Evolutionary conservation across 2,329 filamentous ascomycete species (phyloP), one percentile per base, ranked within the genome.

Genomic region (Colletotrichum ledebouriae): DNA sequence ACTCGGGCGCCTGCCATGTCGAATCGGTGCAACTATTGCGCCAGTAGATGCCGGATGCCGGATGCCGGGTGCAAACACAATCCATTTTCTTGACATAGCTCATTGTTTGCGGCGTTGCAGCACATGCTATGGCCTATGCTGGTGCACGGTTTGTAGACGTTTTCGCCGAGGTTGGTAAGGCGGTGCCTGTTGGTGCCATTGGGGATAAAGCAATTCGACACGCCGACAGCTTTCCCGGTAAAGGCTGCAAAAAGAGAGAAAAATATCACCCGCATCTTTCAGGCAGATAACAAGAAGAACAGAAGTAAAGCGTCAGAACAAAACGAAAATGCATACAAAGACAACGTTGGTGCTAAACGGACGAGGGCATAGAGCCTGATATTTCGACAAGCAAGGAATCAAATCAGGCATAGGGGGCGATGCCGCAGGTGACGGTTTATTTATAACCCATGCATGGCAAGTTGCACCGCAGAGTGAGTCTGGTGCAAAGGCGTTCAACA

Each of bases 1-100:
- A 73, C 15, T 56, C 71, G 1, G 71, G 71, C 49, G 64, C 67
- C 37, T 71, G 17, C 72, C 71, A 74, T 22, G 73, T 72, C 12
- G 61, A 65, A 29, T 73, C 73, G 4, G 72, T 73, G 17, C 58
- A 61, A 7, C 58, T 61, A 46, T 61, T 47, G 1, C 58, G 46
- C 58, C 57, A 60, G 7, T 53, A 67, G 68, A 41, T 57, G 59
- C 52, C 66, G 57, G 42, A 69, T 55, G 60, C 67, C 25, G 29
- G 17, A n/a, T n/a, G n/a, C n/a, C n/a, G n/a, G n/a, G 58, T 67
- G 61, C 50, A 44, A 57, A 6, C 63, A 67, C 0, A 67, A 34
- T 0, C 63, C 63, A 22, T 60, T 11, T 4, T 49, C 13, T 25
- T 59, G 15, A 56, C 63, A 67, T 6, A 17, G 49, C 17, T 67